These are phyloP conservation scores for Aspergillus nidulans DNA, from an alignment of 495 filamentous ascomycete species.

Conservation along the genomic window DNA sequence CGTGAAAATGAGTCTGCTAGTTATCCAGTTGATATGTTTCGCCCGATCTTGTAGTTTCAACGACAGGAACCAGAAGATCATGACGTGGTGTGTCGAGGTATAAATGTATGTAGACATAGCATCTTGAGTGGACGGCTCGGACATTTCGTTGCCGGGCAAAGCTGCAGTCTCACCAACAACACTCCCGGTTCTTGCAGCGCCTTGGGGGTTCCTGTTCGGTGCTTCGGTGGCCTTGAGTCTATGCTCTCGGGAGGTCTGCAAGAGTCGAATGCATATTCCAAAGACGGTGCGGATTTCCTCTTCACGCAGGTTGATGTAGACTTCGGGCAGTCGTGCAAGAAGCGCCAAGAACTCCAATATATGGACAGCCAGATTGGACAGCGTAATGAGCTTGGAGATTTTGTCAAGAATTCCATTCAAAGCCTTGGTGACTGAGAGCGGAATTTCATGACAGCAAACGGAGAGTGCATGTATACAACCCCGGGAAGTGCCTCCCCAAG, in stretches of 20 bases:
- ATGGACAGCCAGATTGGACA: constrained; percentile 83
- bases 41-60: constrained; percentile 77
- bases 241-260: constrained; percentile 67
- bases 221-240: constrained; percentile 38
- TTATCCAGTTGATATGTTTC: constrained; percentile 85
- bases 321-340: constrained; percentile 75
- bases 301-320: constrained; percentile 82
- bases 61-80: constrained; percentile 93
- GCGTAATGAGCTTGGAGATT: constrained; percentile 93
- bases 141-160: constrained; percentile 23
- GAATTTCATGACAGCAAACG: constrained; percentile 90
- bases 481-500: constrained; percentile 80
- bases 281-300: constrained; percentile 90
- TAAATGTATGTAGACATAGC: constrained; percentile 75
- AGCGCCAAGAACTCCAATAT: constrained; percentile 89
- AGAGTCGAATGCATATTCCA: constrained; percentile 87
- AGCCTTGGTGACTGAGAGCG: constrained; percentile 72
- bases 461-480: constrained; percentile 91
- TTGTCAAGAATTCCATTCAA: constrained; percentile 79
- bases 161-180: constrained; percentile 38
- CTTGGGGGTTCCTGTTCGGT: constrained; percentile 26
- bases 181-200: constrained; percentile 37
- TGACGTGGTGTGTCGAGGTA: constrained; percentile 87
- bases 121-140: constrained; percentile 32
- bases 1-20: constrained; percentile 71